Evolutionary conservation across 2,329 filamentous ascomycete species (phyloP), one percentile per base, ranked within the genome.

Genomic region (Cercospora janseana): DNA sequence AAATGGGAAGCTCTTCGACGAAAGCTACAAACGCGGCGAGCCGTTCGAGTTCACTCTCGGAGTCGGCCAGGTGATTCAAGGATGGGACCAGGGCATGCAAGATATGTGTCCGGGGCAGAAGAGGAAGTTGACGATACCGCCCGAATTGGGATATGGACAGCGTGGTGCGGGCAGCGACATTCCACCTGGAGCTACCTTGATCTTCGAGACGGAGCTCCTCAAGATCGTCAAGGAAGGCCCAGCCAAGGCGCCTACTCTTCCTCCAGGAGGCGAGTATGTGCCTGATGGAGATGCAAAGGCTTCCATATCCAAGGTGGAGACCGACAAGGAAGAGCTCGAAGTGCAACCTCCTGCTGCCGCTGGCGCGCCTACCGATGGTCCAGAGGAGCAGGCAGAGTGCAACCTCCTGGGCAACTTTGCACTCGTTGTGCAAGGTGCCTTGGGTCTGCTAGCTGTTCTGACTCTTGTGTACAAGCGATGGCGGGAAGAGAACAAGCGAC

Each of bases 71-170:
- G 93, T 97, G 43, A 98, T 98, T 69, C 85, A 87, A 74, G 92
- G 92, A 66, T 96, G 91, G 92, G 92, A 97, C 63, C 72, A 94
- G 67, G 92, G 92, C 42, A 79, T 97, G 29, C 63, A 93, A 46
- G 88, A 88, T 66, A 96, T 97, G 91, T 97, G 93, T 72, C 86
- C 94, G 62, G 92, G 93, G 56, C 92, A 97, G 78, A 92, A 91
- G 78, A 81, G 72, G 70, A 92, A 82, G 48, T 74, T 98, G 69
- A 96, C 86, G 15, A 93, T 98, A 49, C 89, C 90, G n/a, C 88
- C 92, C 15, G 81, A 85, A 66, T 75, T 86, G 66, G 93, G 82
- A 40, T 98, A 97, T 70, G 93, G 93, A 43, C 75, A 85, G 56
- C 78, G 82, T 46, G 77, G 71, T 28, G 80, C 88, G 67, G 90